Evolutionary conservation across 1,284 basidiomycete genomes (phyloP).

Genomic region (Apiotrichum siamense): DNA sequence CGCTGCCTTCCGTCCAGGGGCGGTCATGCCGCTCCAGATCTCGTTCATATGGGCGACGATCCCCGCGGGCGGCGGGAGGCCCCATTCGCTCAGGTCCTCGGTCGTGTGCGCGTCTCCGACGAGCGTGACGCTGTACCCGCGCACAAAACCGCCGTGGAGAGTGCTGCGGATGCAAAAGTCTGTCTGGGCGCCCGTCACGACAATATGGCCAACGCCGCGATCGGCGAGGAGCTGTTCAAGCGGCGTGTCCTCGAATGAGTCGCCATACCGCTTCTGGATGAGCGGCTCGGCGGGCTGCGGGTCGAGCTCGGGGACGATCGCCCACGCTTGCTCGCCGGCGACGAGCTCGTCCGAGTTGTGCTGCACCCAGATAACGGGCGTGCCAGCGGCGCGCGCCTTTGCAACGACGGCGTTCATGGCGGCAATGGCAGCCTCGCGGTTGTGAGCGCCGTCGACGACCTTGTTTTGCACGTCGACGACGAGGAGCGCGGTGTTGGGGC

Average conservation of each 20-base stretch:
- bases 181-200: conserved; percentile 4
- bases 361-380: conserved; percentile 7
- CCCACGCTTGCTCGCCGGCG: background rate
- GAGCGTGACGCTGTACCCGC: conserved; percentile 1
- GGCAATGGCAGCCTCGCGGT: background rate
- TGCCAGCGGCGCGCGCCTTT: background rate
- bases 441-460: background rate
- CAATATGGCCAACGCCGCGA: background rate
- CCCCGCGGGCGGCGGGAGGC: too few relatives aligned
- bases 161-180: conserved; percentile 5
- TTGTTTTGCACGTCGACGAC: conserved; percentile 8
- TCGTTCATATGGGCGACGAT: too few relatives aligned
- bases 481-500: conserved; percentile 1
- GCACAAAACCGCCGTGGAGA: background rate
- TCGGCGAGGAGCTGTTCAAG: background rate
- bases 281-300: background rate
- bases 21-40: too few relatives aligned
- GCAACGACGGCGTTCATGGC: background rate
- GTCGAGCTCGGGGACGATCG: background rate
- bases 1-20: too few relatives aligned
- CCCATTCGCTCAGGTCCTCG: background rate
- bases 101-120: conserved; percentile 7
- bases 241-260: background rate
- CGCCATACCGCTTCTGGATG: background rate
- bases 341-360: background rate